Evolutionary conservation across 495 filamentous ascomycete species (phyloP).

Genomic region (Sabuloglossum arenarium): DNA sequence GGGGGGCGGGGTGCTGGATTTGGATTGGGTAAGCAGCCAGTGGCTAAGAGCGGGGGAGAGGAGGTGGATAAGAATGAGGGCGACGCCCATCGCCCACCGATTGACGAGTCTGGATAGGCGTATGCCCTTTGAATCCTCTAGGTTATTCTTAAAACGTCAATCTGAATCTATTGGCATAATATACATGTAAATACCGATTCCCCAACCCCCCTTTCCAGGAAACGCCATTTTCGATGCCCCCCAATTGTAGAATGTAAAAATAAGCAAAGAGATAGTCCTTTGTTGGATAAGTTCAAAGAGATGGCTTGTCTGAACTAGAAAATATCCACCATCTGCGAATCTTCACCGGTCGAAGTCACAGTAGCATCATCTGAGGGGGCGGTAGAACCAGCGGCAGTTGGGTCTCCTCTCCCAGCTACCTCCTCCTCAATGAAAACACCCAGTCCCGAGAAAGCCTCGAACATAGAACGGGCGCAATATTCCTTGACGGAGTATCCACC

Average conservation of each 20-base stretch:
- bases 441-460: slow-evolving; percentile 78
- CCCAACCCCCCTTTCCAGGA: not conserved
- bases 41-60: no score
- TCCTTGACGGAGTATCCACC: slow-evolving; percentile 69
- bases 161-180: no score
- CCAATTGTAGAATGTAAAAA: not conserved
- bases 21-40: no score
- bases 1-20: no score
- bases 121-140: no score
- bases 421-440: slow-evolving; percentile 73
- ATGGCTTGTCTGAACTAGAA: no score
- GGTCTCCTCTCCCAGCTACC: slow-evolving; percentile 16
- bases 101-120: no score
- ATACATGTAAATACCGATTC: no score
- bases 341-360: not conserved
- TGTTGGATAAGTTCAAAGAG: no score
- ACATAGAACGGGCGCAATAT: slow-evolving; percentile 57
- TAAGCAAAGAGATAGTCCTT: not conserved
- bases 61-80: no score
- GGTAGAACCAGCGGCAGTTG: not conserved
- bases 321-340: not conserved
- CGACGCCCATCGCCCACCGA: no score
- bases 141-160: no score
- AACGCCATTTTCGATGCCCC: not conserved
- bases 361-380: not conserved